Base-by-base conservation (phyloP, 176 grass and related monocot genomes). In the Coix lacrymajobi region DNA sequence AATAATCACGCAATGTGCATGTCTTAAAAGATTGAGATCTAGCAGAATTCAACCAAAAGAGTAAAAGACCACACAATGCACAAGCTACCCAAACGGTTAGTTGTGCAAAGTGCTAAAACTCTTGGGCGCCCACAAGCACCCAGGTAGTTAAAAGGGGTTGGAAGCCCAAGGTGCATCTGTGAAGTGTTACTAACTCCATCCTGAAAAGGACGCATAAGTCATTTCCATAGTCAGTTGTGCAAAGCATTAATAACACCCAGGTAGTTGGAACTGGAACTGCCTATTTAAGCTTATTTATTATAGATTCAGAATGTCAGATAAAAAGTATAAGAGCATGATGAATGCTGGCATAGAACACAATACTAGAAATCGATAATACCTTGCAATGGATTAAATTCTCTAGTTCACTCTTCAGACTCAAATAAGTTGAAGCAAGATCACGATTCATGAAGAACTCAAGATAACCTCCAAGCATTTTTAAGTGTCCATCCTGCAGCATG, bases 401-500 rank as follows among this genome's bases (percentile, higher is more conserved):
- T 77, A 99, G 93, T 77, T 99, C 96, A 74, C 46, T 88, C 80
- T 90, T 99, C 34, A 96, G 91, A 76, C 81, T 84, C 37, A 99
- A 71, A 82, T 93, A 99, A 70, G 90, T 91, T 5, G 91, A 99
- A 70, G 93, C 92, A 22, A 99, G 86, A 71, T 94, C 93, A 60
- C 82, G 89, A 58, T 76, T 96, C 96, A 99, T 99, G 81, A 99
- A 99, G 78, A 99, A 99, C 28, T 99, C 96, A 52, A 99, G 68
- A 84, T 99, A 99, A 62, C 96, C 96, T 66, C 91, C 96, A 20
- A 99, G 88, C 96, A 99, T 99, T 89, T 99, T 99, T 62, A 99
- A 79, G 84, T 99, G 91, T 62, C 96, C 96, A 11, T 98, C 96
- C 96, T 98, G 75, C 41, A 79, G 54, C 29, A 86, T 62, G 24